phyloP scores from a whole-genome alignment of 371 early-diverging fungal species.

The Actinomortierella wolfii region DNA sequence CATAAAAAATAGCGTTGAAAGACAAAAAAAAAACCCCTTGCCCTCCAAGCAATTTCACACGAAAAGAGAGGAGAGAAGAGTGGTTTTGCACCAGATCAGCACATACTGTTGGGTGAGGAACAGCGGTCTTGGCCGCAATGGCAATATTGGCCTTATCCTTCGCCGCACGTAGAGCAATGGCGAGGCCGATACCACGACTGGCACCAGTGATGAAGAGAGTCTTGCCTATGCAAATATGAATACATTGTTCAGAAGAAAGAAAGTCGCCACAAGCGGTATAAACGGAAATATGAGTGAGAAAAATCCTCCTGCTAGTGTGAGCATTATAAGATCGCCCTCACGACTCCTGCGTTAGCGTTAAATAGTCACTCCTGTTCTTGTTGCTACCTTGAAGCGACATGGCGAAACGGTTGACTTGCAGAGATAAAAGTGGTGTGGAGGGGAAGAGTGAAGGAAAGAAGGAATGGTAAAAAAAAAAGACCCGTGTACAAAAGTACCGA shows the following conservation, averaged over 20 bases:
- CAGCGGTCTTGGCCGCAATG: constrained; percentile 82
- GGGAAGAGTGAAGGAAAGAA: not conserved
- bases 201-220: constrained; percentile 77
- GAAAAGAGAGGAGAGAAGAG: too few relatives aligned
- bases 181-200: constrained; percentile 75
- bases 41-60: too few relatives aligned
- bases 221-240: constrained; percentile 53
- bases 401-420: not conserved
- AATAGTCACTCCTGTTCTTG: too few relatives aligned
- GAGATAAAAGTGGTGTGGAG: constrained; percentile 1
- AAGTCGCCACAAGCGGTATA: not conserved
- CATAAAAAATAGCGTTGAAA: not conserved
- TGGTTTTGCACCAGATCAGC: too few relatives aligned
- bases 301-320: too few relatives aligned
- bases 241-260: not conserved
- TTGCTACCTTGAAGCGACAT: constrained; percentile 38
- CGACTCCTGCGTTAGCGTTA: too few relatives aligned
- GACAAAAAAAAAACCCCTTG: not conserved
- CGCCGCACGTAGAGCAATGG: constrained; percentile 74
- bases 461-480: not conserved
- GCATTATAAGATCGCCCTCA: too few relatives aligned
- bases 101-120: constrained; percentile 69
- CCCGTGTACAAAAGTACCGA: not conserved
- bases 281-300: too few relatives aligned
- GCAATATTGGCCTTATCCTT: constrained; percentile 74